Evolutionary conservation across 306 rosid species (phyloP), one percentile per base, ranked within the genome.

Genomic region (Morella rubra): DNA sequence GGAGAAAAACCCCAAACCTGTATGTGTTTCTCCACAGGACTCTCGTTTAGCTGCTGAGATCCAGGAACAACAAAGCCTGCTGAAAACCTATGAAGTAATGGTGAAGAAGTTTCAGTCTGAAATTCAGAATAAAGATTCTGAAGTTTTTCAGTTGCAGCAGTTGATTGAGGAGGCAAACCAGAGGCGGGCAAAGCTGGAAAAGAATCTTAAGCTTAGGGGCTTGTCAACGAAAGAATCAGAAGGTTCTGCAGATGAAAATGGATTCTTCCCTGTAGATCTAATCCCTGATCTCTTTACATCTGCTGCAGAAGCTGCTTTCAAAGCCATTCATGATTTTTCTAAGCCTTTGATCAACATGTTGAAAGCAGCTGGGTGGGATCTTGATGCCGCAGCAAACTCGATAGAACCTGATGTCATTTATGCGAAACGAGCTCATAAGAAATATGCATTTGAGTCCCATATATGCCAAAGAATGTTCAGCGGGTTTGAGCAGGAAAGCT

Each of bases 361-460:
- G 99, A 96, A 96, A 87, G 99, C 97, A 7, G 98, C 99, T 75
- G 98, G 96, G 58, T 96, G 99, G 99, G 98, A 96, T 89, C 99
- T 96, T 44, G 99, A 96, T 82, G 89, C 99, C 65, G 99, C 99
- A 24, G 98, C 99, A 50, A 86, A 85, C 86, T 92, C 99, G 11
- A 91, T 96, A 0, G 99, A 92, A 77, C 91, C 94, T 2, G 73
- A 84, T 59, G 93, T 92, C 50, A 86, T 85, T 72, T 96, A 96
- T 76, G 96, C 96, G 2, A 96, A 89, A 86, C 89, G 99, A 85
- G 93, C 99, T 82, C 99, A 96, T 89, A 96, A 96, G 89, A 96
- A 96, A 84, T 96, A 92, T 77, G 99, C 99, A 19, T 96, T 96
- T 59, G 99, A 96, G 87, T 91, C 98, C 71, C 93, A 96, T 81